A percentile compares a stretch with the other conserved stretches of the same genome.
These are phyloP conservation scores for Magnaporthiopsis poae DNA, from an alignment of 2,329 filamentous ascomycete genomes.

Conservation along the genomic window DNA sequence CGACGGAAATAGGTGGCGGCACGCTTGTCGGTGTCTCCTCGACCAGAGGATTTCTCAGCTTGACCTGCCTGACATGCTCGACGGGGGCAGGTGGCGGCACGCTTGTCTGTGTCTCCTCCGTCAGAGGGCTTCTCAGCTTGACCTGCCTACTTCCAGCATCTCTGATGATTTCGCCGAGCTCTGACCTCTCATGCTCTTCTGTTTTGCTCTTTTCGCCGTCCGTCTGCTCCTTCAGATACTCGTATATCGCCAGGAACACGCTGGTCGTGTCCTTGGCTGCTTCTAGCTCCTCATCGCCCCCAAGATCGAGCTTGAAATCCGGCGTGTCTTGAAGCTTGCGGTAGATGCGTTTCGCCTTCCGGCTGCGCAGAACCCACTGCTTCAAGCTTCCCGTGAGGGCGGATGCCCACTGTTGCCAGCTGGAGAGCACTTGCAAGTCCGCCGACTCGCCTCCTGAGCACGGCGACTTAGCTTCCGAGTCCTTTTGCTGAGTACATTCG, in stretches of 20 bases:
- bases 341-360: not conserved
- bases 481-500: not conserved
- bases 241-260: conserved; percentile 4
- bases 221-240: conserved; percentile 2
- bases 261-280: not conserved
- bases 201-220: not conserved
- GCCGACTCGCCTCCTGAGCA: too few species aligned
- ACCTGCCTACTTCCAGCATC: conserved; percentile 1
- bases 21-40: not conserved
- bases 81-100: not conserved
- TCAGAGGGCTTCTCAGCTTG: conserved; percentile 5
- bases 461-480: not conserved
- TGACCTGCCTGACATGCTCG: not conserved
- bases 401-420: conserved; percentile 1
- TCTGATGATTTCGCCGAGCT: not conserved
- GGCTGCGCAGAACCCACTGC: conserved; percentile 4
- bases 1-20: not conserved
- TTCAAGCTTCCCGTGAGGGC: not conserved
- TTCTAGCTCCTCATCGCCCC: not conserved
- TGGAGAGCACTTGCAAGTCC: not conserved
- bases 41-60: not conserved
- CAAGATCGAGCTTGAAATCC: not conserved
- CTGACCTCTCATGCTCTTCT: not conserved
- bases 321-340: not conserved
- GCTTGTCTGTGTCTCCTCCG: not conserved